Base-by-base conservation (phyloP, 176 grass and related monocot genomes). In the Melocanna baccifera region DNA sequence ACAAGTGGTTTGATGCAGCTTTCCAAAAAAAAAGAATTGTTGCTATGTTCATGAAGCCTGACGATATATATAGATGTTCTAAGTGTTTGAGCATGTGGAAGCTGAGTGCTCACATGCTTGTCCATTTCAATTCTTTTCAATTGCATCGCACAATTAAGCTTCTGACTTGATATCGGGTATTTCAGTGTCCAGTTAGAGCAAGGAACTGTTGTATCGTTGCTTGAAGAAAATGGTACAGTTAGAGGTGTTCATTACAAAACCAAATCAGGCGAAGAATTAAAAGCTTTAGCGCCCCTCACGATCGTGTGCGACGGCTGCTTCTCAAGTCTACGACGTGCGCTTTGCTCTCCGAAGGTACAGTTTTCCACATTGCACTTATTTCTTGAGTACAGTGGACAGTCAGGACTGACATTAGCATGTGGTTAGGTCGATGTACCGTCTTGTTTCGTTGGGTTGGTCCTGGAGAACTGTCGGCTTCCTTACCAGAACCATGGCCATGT, bases 301-400 rank as follows among this genome's bases (percentile, higher is more conserved):
- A 93, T 98, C 76, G 96, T 98, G 47, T 98, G 96, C 67, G 96
- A 98, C 71, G 93, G 96, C 36, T 95, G 96, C 80, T 98, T 98
- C 76, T 98, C 96, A 1, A 98, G 93, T 73, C 82, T 98, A 57
- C 70, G 96, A 14, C 93, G 91, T 3, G 53, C 69, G 28, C 96
- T 98, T 57, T 98, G 96, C 69, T 95, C 87, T 63, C 89, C 96
- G 45, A 95, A 93, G 96, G 96, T 98, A 93, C 69, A 58, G 2
- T 11, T 40, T 11, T 13, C 12, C 37, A 71, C 13, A 69, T 25
- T 80, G 45, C 82, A 1, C 75, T 42, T 11, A 39, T 52, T 18
- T 71, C 47, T 39, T 65, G 22, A 50, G 59, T 51, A 53, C 12
- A 13, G 8, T 47, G 30, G 6, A 36, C 69, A 50, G 62, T 22